Conservation (phyloP, 2,329 filamentous ascomycete species). For the Blastomyces parvus region DNA sequence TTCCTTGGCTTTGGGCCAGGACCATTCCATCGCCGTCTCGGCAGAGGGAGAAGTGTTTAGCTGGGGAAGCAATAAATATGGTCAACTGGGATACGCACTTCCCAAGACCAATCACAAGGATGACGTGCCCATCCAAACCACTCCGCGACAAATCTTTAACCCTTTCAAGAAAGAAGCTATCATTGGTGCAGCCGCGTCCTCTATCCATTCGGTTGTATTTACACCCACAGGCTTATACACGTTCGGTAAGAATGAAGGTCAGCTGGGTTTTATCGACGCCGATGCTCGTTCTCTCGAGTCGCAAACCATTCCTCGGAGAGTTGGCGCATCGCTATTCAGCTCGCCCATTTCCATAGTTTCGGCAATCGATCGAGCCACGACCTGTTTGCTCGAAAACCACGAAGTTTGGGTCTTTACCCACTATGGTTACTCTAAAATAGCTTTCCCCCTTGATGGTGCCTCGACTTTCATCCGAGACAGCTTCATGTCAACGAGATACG, state of each 20-base stretch:
- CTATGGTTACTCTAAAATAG: conserved; percentile 86
- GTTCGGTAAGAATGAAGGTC: conserved; percentile 91
- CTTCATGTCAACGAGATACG: conserved; percentile 56
- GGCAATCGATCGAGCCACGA: conserved; percentile 83
- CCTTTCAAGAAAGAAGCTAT: conserved; percentile 78
- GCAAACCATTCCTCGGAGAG: conserved; percentile 73
- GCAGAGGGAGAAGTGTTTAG: conserved; percentile 85
- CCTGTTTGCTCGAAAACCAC: conserved; percentile 72
- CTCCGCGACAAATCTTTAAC: conserved; percentile 83
- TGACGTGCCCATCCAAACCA: conserved; percentile 71
- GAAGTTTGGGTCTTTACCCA: conserved; percentile 92
- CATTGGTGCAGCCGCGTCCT: conserved; percentile 74
- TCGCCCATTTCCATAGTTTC: conserved; percentile 66
- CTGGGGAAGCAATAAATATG: conserved; percentile 82
- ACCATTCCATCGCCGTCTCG: conserved; percentile 78
- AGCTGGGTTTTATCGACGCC: conserved; percentile 87
- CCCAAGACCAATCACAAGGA: conserved; percentile 56
- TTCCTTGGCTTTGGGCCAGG: conserved; percentile 77
- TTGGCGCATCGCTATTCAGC: conserved; percentile 73
- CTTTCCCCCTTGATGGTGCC: conserved; percentile 65
- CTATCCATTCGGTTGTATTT: conserved; percentile 83
- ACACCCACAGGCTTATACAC: conserved; percentile 75
- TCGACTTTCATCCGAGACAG: conserved; percentile 60
- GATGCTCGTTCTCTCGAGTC: conserved; percentile 82
- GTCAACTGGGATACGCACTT: conserved; percentile 76